A percentile compares a stretch with the other conserved stretches of the same genome.
Conservation (phyloP, 805 yeast genomes). For the Myxozyma sirexii region DNA sequence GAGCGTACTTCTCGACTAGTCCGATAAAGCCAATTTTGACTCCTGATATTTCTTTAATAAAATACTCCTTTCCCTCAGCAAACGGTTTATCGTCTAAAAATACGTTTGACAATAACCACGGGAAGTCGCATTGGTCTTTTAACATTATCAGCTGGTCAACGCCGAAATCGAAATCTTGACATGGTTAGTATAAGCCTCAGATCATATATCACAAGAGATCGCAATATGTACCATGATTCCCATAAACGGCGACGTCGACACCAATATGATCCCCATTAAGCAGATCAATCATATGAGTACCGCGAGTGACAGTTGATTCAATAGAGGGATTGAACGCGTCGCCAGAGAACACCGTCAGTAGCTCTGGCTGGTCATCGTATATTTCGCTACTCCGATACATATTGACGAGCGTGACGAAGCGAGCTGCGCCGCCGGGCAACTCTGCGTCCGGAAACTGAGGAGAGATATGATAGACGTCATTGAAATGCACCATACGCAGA, state of each 20-base stretch:
- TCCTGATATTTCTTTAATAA: constrained; percentile 21
- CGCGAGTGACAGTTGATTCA: constrained; percentile 34
- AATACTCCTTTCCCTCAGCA: constrained; percentile 26
- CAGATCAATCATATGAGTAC: constrained; percentile 33
- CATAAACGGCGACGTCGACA: constrained; percentile 35
- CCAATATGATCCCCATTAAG: constrained; percentile 24
- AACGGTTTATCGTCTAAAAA: constrained; percentile 15
- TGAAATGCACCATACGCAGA: constrained; percentile 34
- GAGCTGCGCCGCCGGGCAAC: constrained; percentile 37
- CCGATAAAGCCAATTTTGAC: constrained; percentile 33
- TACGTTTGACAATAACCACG: constrained; percentile 35
- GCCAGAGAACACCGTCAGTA: constrained; percentile 35
- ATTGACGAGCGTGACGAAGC: constrained; percentile 34
- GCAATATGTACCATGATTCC: constrained; percentile 37
- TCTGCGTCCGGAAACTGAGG: constrained; percentile 22
- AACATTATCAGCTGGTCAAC: constrained; percentile 29
- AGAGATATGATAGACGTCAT: constrained; percentile 35
- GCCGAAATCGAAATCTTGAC: constrained; percentile 35
- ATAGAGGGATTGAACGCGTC: constrained; percentile 36
- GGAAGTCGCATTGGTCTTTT: constrained; percentile 30
- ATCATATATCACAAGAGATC: too few species aligned
- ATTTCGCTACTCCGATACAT: constrained; percentile 20
- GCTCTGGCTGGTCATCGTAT: constrained; percentile 25
- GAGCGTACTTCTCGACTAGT: constrained; percentile 28
- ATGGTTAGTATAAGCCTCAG: not conserved